Conservation (phyloP, 228 moss, liverwort and hornwort species). For the Sphagnum magellanicum region DNA sequence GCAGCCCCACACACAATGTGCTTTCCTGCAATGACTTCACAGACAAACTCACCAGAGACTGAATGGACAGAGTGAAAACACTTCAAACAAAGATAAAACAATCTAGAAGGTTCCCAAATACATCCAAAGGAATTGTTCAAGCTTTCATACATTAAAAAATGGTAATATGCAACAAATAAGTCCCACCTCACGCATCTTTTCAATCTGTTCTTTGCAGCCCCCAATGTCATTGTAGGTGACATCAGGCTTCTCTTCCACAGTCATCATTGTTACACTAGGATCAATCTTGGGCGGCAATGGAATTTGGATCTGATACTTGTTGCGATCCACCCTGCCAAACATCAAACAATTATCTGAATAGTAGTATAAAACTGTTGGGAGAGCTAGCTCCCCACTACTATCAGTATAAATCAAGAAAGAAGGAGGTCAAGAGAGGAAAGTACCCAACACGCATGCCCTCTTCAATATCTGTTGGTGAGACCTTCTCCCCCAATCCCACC, state of each 20-base stretch:
- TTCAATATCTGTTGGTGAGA: conserved; percentile 98
- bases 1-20: no score
- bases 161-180: background rate
- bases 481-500: conserved; percentile 94
- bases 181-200: conserved; percentile 96
- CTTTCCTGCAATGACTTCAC: no score
- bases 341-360: background rate
- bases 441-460: conserved; percentile 99
- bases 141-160: no score
- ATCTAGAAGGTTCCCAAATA: no score
- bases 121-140: no score
- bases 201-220: conserved; percentile 97
- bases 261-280: conserved; percentile 99
- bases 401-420: no score
- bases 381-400: no score
- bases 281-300: conserved; percentile 98
- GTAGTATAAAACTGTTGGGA: no score
- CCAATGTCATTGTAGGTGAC: conserved; percentile 97
- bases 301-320: conserved; percentile 98
- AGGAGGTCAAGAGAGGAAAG: no score
- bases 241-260: conserved; percentile 98
- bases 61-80: no score
- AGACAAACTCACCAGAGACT: no score
- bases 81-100: no score
- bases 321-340: conserved; percentile 79